Percentiles rank a stretch among this genome's conserved stretches.
Evolutionary conservation across 305 asterid genomes (phyloP).

Genomic region (Fraxinus velutina): DNA sequence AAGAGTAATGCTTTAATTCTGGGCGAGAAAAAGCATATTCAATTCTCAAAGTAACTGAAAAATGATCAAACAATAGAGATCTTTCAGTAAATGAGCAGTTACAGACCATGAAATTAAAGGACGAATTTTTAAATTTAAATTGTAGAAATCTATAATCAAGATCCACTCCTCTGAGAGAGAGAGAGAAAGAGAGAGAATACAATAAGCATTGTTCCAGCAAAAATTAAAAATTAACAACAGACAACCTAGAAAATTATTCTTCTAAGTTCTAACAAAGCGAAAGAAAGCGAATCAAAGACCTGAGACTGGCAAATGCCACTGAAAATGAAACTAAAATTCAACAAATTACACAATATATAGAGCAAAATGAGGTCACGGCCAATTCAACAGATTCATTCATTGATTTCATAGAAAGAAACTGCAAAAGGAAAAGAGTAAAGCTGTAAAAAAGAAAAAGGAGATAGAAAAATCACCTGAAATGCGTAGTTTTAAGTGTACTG

Average conservation of each 20-base stretch:
- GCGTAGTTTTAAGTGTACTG: conserved; percentile 20
- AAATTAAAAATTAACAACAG: neutral
- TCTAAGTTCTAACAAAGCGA: conserved; percentile 13
- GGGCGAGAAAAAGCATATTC: neutral
- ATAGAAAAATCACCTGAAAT: conserved; percentile 28
- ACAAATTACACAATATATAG: conserved; percentile 3
- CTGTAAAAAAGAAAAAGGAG: conserved; percentile 9
- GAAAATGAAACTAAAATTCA: conserved; percentile 14
- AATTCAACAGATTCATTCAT: conserved; percentile 36
- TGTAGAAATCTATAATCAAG: conserved; percentile 25
- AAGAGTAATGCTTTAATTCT: conserved; percentile 18
- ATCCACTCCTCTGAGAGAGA: conserved; percentile 18
- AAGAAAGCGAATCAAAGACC: conserved; percentile 6
- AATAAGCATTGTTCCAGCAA: conserved; percentile 22
- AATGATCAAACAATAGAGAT: conserved; percentile 11
- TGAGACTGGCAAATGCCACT: conserved; percentile 4
- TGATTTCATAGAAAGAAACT: conserved; percentile 29
- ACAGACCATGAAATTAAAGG: conserved; percentile 15
- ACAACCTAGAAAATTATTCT: neutral
- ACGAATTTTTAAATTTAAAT: conserved; percentile 18
- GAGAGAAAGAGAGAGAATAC: conserved; percentile 19
- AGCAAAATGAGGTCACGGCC: conserved; percentile 22
- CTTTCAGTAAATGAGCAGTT: conserved; percentile 24
- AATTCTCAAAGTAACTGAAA: conserved; percentile 2
- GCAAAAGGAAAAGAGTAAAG: conserved; percentile 26